These are phyloP conservation scores for Penicillium hesseltinei DNA, from an alignment of 2,329 filamentous ascomycete genomes.

Conservation along the genomic window DNA sequence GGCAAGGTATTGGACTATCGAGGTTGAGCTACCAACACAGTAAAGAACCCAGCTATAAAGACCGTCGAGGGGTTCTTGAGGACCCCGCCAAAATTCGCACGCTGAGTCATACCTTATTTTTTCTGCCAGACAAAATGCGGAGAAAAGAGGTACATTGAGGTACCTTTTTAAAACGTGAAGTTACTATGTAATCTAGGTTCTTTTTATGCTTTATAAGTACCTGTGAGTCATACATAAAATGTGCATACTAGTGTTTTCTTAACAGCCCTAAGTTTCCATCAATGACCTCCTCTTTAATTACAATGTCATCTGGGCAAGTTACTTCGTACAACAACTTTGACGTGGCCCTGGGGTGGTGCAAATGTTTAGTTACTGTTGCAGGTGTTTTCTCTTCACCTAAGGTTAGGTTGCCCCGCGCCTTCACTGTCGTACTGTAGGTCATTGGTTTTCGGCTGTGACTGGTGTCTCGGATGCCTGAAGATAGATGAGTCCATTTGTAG, in stretches of 20 bases:
- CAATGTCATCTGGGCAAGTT: background rate
- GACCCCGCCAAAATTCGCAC: conserved; percentile 19
- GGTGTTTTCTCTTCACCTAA: background rate
- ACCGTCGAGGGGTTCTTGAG: conserved; percentile 2
- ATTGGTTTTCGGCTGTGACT: background rate
- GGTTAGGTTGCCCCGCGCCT: background rate
- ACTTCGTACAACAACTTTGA: background rate
- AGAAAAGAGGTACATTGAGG: background rate
- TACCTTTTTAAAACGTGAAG: background rate
- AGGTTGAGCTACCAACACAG: conserved; percentile 10
- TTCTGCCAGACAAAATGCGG: conserved; percentile 23
- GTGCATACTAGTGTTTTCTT: background rate
- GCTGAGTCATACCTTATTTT: conserved; percentile 28
- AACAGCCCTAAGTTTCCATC: background rate
- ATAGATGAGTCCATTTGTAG: conserved; percentile 63
- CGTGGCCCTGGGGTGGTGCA: background rate
- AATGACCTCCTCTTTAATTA: background rate
- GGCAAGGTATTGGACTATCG: conserved; percentile 2
- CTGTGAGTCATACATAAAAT: background rate
- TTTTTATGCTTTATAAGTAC: background rate
- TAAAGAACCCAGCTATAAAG: background rate
- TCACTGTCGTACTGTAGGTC: background rate
- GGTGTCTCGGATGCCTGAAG: conserved; percentile 48
- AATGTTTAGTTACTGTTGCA: background rate
- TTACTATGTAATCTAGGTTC: background rate